phyloP scores from a whole-genome alignment of 352 stramenopile species.

The Pythium pyrilobum region DNA sequence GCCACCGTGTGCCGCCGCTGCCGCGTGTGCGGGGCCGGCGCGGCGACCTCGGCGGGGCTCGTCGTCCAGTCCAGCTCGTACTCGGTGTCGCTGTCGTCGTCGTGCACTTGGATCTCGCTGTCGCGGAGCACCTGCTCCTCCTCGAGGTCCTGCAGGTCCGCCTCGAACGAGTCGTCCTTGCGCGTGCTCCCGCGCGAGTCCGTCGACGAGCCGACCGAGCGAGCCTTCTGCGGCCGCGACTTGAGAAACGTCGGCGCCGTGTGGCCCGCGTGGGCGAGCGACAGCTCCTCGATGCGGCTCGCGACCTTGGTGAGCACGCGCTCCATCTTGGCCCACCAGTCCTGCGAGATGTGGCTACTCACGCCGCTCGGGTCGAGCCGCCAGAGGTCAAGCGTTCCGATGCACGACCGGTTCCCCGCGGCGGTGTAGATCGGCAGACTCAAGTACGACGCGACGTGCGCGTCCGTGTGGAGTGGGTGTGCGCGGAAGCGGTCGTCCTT shows the following conservation, averaged over 20 bases:
- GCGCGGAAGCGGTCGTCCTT: slow-evolving; percentile 59
- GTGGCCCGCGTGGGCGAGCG: slow-evolving; percentile 13
- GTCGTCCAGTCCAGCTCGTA: slow-evolving; percentile 17
- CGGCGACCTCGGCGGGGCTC: background rate
- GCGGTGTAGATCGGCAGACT: slow-evolving; percentile 65
- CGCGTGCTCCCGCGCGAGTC: slow-evolving; percentile 54
- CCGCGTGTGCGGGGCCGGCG: background rate
- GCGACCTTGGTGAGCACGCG: slow-evolving; percentile 33
- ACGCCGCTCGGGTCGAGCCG: slow-evolving; percentile 41
- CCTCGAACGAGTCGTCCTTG: slow-evolving; percentile 47
- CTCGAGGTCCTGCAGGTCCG: slow-evolving; percentile 54
- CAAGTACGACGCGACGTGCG: slow-evolving; percentile 51
- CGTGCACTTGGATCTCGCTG: background rate
- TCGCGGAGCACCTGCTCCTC: slow-evolving; percentile 30
- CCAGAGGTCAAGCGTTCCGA: slow-evolving; percentile 72
- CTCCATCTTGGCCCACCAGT: slow-evolving; percentile 43
- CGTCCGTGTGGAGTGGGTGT: slow-evolving; percentile 61
- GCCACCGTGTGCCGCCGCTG: slow-evolving; percentile 27
- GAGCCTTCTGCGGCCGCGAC: slow-evolving; percentile 30
- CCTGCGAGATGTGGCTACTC: slow-evolving; percentile 55
- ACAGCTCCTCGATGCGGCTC: slow-evolving; percentile 42
- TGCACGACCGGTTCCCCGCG: slow-evolving; percentile 24
- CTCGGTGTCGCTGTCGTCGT: slow-evolving; percentile 13
- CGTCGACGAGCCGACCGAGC: slow-evolving; percentile 50
- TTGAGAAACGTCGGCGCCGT: slow-evolving; percentile 38